Conservation (phyloP, 495 filamentous ascomycete species). For the Lophiostoma macrostomum region DNA sequence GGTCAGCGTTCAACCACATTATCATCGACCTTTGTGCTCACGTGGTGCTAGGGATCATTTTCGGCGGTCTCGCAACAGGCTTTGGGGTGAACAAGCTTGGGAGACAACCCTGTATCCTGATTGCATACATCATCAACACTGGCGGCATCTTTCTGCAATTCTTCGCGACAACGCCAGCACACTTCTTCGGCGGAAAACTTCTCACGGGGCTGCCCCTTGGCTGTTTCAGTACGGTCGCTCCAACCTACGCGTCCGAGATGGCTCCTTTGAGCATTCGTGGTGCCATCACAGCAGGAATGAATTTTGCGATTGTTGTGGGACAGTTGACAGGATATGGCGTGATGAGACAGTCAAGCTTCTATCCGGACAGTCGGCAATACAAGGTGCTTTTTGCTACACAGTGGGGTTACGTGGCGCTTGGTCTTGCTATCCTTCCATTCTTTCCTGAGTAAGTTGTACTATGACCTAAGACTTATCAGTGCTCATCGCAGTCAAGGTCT, state of each 20-base stretch:
- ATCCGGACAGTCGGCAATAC: neutral
- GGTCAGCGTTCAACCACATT: neutral
- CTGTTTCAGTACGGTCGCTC: slow-evolving; percentile 3
- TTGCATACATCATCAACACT: slow-evolving; percentile 1
- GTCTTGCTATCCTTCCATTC: neutral
- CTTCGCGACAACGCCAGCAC: neutral
- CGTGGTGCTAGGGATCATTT: neutral
- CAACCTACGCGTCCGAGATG: slow-evolving; percentile 4
- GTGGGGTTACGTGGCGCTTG: slow-evolving; percentile 3
- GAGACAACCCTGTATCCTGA: neutral
- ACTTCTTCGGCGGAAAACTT: slow-evolving; percentile 1
- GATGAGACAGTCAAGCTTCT: neutral
- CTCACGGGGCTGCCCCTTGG: slow-evolving; percentile 4
- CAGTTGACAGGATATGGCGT: slow-evolving; percentile 1
- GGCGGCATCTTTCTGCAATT: slow-evolving; percentile 7
- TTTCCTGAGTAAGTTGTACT: slow-evolving; percentile 4
- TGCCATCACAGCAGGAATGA: slow-evolving; percentile 3
- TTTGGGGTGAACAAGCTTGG: slow-evolving; percentile 4
- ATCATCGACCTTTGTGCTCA: neutral
- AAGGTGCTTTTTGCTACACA: slow-evolving; percentile 1
- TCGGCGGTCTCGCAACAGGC: slow-evolving; percentile 1
- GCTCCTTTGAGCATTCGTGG: neutral
- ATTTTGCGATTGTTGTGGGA: slow-evolving; percentile 2
- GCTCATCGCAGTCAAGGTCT: neutral
- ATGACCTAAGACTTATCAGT: neutral